Base-by-base conservation (phyloP, 805 yeast species). In the Candida nanaspora region DNA sequence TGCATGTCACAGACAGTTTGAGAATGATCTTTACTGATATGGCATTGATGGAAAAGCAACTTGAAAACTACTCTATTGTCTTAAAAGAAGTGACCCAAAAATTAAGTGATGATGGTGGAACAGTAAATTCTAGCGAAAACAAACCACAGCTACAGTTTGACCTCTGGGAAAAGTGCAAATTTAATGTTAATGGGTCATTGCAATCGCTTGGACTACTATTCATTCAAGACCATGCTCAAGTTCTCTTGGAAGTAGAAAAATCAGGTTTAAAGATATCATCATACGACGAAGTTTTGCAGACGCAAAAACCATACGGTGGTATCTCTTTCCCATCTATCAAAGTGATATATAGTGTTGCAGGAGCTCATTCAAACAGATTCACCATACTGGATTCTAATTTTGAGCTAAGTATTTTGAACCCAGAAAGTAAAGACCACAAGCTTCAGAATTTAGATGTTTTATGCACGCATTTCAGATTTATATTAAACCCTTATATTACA, bases 381-480 rank as follows among this genome's bases (percentile, higher is more conserved):
- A 64, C 64, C 4, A 36, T 75, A 2, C 37, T 73, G 15, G 77
- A 82, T 48, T 53, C 78, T 11, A 67, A 69, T 43, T 44, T 78
- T 45, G 48, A 61, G n/a, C 38, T 74, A 38, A 65, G 66, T 51
- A 48, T 78, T 13, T 46, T 60, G n/a, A 70, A 75, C 31, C 57
- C 66, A 2, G 65, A 52, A 7, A 61, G 55, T 4, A 47, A 46
- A 0, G 50, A 47, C 1, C 44, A 51, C 15, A 35, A 48, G 2
- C 50, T 63, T 2, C 76, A 72, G 42, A 66, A 76, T 1, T 59
- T 82, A 3, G 81, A 79, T 45, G 54, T 82, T 1, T 78, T 72
- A 39, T 78, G 86, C 3, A 70, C 76, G 5, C 72, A 73, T 50
- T 76, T 77, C 39, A 67, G 88, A 33, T 47, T 81, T 3, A 74